Evolutionary conservation across 352 stramenopile species (phyloP), one percentile per base, ranked within the genome.

Genomic region (Globisporangium spiculum): DNA sequence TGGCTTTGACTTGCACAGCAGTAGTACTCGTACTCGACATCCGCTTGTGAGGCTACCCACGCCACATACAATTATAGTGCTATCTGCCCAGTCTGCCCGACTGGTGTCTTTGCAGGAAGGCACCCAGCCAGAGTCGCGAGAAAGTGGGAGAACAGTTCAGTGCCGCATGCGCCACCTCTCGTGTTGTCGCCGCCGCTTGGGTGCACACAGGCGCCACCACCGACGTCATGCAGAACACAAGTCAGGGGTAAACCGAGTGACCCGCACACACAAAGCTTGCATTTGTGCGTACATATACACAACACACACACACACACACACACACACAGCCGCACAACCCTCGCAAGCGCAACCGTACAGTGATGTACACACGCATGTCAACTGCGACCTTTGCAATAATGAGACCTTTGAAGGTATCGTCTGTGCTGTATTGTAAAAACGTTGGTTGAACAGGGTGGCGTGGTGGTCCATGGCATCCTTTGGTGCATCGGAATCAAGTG

Each of bases 161-260:
- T 48, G 56, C 55, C 9, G 55, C 55, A 26, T 53, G 46, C 46
- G 46, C 20, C 30, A 61, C 8, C 54, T 60, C n/a, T 18, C 55
- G 27, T 32, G 3, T 41, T 27, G 9, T 32, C 27, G 27, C 8
- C 41, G 38, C 36, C 27, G 55, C 30, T 41, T 46, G 55, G 27
- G 54, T 55, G 3, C 4, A 24, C 22, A 22, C 26, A 59, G 41
- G 14, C 41, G 14, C 41, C 26, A 24, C 9, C 12, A 22, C 18
- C 50, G 56, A 61, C 56, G 32, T 61, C 56, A 32, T 32, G 20
- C 18, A 36, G 16, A 38, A 24, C 16, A 18, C 54, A 60, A 60
- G 27, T 2, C 41, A 3, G 16, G 41, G 9, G 3, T 3, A 20
- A 27, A 14, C 9, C 22, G 32, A 32, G 27, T 16, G 22, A 32